Percentiles rank a stretch among this genome's conserved stretches.
These are phyloP conservation scores for Sphagnum tenellum DNA, from an alignment of 225 moss, liverwort and hornwort genomes.

Conservation along the genomic window DNA sequence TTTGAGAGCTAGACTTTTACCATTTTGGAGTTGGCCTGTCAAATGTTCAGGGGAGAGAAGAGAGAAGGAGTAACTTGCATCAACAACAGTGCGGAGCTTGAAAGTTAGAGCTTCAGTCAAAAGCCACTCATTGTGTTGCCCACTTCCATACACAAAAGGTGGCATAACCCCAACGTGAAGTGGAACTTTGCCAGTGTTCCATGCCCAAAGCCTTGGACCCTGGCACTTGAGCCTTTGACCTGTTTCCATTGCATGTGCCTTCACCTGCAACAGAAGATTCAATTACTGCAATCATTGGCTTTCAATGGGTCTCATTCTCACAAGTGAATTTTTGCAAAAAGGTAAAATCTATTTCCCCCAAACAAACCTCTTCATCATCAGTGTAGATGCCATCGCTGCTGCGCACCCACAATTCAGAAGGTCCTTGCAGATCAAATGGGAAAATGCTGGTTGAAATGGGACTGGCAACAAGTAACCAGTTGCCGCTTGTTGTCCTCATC, in stretches of 20 bases:
- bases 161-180: slow-evolving; percentile 88
- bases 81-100: slow-evolving; percentile 67
- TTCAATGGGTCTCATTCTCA: no score
- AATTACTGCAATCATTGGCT: no score
- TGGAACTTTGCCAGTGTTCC: slow-evolving; percentile 66
- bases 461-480: slow-evolving; percentile 45
- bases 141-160: slow-evolving; percentile 79
- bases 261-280: slow-evolving; percentile 37
- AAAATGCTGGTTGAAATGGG: slow-evolving; percentile 21
- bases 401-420: slow-evolving; percentile 39
- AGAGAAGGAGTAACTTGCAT: slow-evolving; percentile 58
- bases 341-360: no score
- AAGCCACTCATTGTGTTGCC: slow-evolving; percentile 91
- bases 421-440: slow-evolving; percentile 36
- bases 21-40: slow-evolving; percentile 32
- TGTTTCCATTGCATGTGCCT: slow-evolving; percentile 36
- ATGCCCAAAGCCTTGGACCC: slow-evolving; percentile 81
- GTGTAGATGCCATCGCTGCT: slow-evolving; percentile 19
- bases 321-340: no score
- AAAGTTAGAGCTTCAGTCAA: slow-evolving; percentile 76
- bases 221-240: slow-evolving; percentile 44
- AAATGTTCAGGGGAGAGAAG: slow-evolving; percentile 43
- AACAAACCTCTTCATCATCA: slow-evolving; percentile 43
- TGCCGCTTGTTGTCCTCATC: slow-evolving; percentile 13
- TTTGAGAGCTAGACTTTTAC: slow-evolving; percentile 10